Base-by-base conservation (phyloP, 1,139 yeast species). In the Pichia sp. region DNA sequence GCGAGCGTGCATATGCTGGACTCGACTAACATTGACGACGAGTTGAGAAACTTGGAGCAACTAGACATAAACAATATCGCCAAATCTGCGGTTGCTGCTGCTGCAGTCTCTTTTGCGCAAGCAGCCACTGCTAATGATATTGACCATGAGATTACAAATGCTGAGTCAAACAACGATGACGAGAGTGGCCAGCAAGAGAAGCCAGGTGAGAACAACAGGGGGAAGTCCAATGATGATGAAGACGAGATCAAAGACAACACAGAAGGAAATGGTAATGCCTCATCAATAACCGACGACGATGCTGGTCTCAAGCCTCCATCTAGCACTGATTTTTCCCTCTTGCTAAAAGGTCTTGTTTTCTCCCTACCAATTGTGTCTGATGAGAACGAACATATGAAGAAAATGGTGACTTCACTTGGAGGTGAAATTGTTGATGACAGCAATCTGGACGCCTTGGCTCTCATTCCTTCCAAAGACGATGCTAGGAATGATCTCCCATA, bases 351-450 rank as follows among this genome's bases (percentile, higher is more conserved):
- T 40, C 60, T 52, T 45, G 48, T 42, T 19, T 63, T 62, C 44
- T 55, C 47, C 22, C 26, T 63, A 6, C 46, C 62, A 9, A 56
- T 58, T 31, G 50, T 47, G 16, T 44, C 57, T 3, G 44, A 45
- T 9, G 52, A 61, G 4, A 57, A 50, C 31, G 53, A 49, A 10
- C 58, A 58, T n/a, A 53, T 62, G 7, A 46, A 50, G n/a, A 47
- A 50, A 36, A 50, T 61, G 56, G 55, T 62, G 34, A 40, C 46
- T 26, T 51, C 55, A 9, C 46, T 59, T 13, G 66, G 66, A 28
- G 66, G 66, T n/a, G 43, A 44, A 18, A 34, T 60, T 4, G 57
- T 48, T 16, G 31, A 47, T 23, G 44, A 46, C 12, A 19, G 16
- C 4, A 47, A 48, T 41, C 44, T 39, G n/a, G 53, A 51, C 7